Conservation (phyloP, 2,329 filamentous ascomycete genomes). For the Davidsoniella virescens region DNA sequence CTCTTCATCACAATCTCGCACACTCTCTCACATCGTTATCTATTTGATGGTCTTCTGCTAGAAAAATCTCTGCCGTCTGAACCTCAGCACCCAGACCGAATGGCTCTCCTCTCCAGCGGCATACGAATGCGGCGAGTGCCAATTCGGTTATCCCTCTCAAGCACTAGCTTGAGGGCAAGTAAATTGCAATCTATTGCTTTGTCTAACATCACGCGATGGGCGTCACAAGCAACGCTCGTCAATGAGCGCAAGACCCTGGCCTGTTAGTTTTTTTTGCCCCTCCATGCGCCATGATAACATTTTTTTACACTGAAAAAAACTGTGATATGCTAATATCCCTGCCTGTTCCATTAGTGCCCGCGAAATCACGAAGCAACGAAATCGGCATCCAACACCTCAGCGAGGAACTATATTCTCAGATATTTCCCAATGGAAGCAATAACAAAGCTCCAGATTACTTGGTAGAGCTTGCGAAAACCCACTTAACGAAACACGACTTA, state of each 20-base stretch:
- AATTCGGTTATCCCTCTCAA: background rate
- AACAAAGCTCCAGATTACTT: conserved; percentile 45
- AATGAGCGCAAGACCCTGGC: conserved; percentile 21
- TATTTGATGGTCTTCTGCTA: background rate
- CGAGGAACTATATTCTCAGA: conserved; percentile 61
- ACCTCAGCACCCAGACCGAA: background rate
- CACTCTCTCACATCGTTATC: background rate
- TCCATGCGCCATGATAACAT: background rate
- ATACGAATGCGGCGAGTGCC: background rate
- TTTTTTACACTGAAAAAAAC: background rate
- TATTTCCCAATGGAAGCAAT: conserved; percentile 50
- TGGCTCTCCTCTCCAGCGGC: background rate
- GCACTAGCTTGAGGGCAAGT: background rate
- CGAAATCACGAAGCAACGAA: conserved; percentile 64
- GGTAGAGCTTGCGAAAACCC: conserved; percentile 63
- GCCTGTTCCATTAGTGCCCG: conserved; percentile 24
- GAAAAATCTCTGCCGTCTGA: background rate
- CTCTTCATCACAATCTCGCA: background rate
- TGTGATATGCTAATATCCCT: conserved; percentile 2
- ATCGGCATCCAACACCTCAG: conserved; percentile 92
- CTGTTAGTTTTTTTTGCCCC: conserved; percentile 21
- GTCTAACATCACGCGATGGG: background rate
- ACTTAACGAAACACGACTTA: conserved; percentile 71
- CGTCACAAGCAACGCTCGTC: conserved; percentile 4
- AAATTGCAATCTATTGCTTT: background rate